Base-by-base conservation (phyloP, 306 rosid species). In the Vigna trinervia region DNA sequence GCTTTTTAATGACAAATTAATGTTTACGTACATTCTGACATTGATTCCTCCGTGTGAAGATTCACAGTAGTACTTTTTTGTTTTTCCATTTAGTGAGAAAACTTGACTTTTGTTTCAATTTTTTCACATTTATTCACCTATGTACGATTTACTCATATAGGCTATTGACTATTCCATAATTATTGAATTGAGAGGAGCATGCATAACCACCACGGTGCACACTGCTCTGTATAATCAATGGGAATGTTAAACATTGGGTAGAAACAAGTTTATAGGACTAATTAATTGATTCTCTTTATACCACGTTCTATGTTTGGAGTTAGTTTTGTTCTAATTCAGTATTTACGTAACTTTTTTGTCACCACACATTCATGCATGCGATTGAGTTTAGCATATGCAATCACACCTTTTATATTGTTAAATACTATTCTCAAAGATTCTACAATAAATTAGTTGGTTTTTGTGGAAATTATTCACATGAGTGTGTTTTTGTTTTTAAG, bases 21-120 rank as follows among this genome's bases (percentile, higher is more conserved):
- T 63, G 60, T 60, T 26, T 39, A 60, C 67, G 77, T 41, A 59
- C 83, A 30, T 59, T 73, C 77, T 78, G 81, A 60, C 78, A 79
- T 60, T 71, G 68, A 74, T 52, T 43, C 56, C 58, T 13, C 19
- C 41, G 34, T 30, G 34, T 30, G 4, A 30, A 30, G 34, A 30
- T 30, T 30, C 3, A 30, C 4, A 30, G 56, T 6, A 32, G 66
- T 62, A 79, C 72, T 7, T 38, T 10, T 41, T 1, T 20, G 73
- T 12, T 20, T 71, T 67, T 17, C 46, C 30, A 15, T 45, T 65
- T 63, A 45, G 83, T 11, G 28, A 23, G 30, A 56, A 64, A 80
- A 14, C 80, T 80, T 73, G 63, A 67, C 72, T 59, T 59, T 26
- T 23, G 38, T 23, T 68, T 36, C 58, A 13, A 12, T 26, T 50